Base-by-base conservation (phyloP, 2,329 filamentous ascomycete genomes). In the Fusarium beomiforme region DNA sequence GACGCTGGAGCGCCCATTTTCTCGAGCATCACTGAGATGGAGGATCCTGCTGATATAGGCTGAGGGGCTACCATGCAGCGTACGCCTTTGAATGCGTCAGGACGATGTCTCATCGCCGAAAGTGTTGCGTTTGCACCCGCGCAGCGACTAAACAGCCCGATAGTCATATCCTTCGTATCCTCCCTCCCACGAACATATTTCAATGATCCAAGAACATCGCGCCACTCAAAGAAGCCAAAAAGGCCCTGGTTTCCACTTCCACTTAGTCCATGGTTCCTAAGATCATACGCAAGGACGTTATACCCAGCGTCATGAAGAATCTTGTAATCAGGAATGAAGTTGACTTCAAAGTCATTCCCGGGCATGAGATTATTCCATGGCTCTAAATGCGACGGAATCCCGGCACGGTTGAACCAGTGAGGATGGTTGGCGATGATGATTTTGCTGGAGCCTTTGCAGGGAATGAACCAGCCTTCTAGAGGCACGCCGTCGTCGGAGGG, bases 181-280 rank as follows among this genome's bases (percentile, higher is more conserved):
- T 46, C 17, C 0, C 59, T 36, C 1, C 21, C 46, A 16, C 59
- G 42, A 17, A 72, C 23, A 12, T 71, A 70, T 19, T 53, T 72
- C 14, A 71, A 34, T 0, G 69, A 72, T 0, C 69, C 69, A 0
- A 71, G 46, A 6, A 71, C 69, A 34, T 71, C 69, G 3, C 69
- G 59, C 69, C 69, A 71, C 6, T 71, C 69, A 14, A 66, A 71
- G 54, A 72, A 72, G 6, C 64, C 69, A 43, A 71, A 72, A 4
- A 71, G 59, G 1, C 59, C 64, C 6, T 72, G 58, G 3, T 72
- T 71, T 0, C 64, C 69, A 9, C 33, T 41, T 13, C 69, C 69
- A 11, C 69, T 71, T 0, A 66, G 49, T 3, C 69, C 64, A 10
- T 71, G 69, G n/a, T 72, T 71, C 3, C 69, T 50, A 1, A 71